Base-by-base conservation (phyloP, 1,284 basidiomycete genomes). In the Austroboletus niveus region DNA sequence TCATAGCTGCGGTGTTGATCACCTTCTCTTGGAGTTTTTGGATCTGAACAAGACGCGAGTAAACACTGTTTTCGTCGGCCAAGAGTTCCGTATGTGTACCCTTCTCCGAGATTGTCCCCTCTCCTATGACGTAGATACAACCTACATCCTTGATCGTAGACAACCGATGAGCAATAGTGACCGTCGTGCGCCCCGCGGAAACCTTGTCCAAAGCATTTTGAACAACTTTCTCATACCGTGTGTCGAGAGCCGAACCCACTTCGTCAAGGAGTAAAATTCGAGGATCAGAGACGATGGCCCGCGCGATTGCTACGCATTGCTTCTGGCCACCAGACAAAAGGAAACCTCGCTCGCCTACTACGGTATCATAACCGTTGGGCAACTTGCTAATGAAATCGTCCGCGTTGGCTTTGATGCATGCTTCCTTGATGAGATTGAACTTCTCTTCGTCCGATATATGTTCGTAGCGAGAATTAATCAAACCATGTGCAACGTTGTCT, bases 191-290 rank as follows among this genome's bases (percentile, higher is more conserved):
- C 42, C 85, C 87, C 74, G 82, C 80, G 11, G 92, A 78, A 49
- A 94, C 94, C 71, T 93, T 94, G 69, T 98, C 95, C 47, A 99
- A 74, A 12, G 96, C 96, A 64, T 96, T 88, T 71, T 98, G 94
- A 0, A 99, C 96, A 52, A 98, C 79, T 46, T 90, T 89, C 69
- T 99, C 96, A 2, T 84, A 87, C 66, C 91, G 85, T 2, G 92
- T 93, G 70, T 98, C 94, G 8, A 98, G 78, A 22, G 94, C 94
- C 51, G 82, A 85, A 4, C 94, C 97, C 2, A 94, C 94, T 66
- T 94, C 91, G 60, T 94, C 92, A 38, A 94, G 78, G 10, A 94
- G 77, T 14, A 94, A 71, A 46, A 94, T 88, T 27, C 79, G 77
- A 3, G 94, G 94, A 69, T 97, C 89, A 3, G 92, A 94, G 32